A percentile compares a stretch with the other conserved stretches of the same genome.
These are phyloP conservation scores for Ogataea trehaloabstinens DNA, from an alignment of 805 yeast species.

Conservation along the genomic window DNA sequence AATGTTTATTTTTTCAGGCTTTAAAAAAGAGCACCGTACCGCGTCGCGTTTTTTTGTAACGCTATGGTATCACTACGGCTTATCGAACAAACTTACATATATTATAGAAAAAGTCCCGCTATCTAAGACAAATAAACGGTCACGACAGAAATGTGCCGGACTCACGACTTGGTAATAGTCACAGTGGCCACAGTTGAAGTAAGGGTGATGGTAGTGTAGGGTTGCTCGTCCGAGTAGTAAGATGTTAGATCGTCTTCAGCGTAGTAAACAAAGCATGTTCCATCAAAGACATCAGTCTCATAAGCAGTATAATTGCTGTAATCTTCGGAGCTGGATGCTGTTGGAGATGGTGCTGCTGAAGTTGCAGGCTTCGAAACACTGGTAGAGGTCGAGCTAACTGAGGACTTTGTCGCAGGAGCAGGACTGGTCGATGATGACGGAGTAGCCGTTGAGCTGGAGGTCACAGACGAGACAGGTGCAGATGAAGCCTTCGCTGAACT, in stretches of 20 bases:
- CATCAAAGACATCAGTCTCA: slow-evolving; percentile 29
- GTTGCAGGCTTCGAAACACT: slow-evolving; percentile 21
- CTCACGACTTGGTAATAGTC: slow-evolving; percentile 18
- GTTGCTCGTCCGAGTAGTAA: slow-evolving; percentile 25
- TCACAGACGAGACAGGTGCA: slow-evolving; percentile 1
- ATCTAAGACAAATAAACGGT: too few relatives aligned
- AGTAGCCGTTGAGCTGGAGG: slow-evolving; percentile 14
- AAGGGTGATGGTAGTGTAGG: slow-evolving; percentile 34
- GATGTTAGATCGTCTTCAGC: slow-evolving; percentile 31
- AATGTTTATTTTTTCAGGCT: too few relatives aligned
- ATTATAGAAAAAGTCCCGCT: too few relatives aligned
- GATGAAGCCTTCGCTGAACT: slow-evolving; percentile 8
- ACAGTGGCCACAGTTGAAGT: slow-evolving; percentile 35
- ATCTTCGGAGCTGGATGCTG: slow-evolving; percentile 5
- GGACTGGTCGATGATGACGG: slow-evolving; percentile 13
- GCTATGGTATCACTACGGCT: too few relatives aligned
- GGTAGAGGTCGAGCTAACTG: slow-evolving; percentile 4
- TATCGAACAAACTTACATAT: too few relatives aligned
- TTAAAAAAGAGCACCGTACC: too few relatives aligned
- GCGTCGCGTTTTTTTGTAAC: too few relatives aligned
- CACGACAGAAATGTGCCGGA: too few relatives aligned
- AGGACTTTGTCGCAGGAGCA: slow-evolving; percentile 4
- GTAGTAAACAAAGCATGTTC: slow-evolving; percentile 36
- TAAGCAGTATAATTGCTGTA: slow-evolving; percentile 27
- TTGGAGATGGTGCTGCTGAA: slow-evolving; percentile 7